These are phyloP conservation scores for Gracilaria caudata DNA, from an alignment of 23 red algal genomes.

Conservation along the genomic window DNA sequence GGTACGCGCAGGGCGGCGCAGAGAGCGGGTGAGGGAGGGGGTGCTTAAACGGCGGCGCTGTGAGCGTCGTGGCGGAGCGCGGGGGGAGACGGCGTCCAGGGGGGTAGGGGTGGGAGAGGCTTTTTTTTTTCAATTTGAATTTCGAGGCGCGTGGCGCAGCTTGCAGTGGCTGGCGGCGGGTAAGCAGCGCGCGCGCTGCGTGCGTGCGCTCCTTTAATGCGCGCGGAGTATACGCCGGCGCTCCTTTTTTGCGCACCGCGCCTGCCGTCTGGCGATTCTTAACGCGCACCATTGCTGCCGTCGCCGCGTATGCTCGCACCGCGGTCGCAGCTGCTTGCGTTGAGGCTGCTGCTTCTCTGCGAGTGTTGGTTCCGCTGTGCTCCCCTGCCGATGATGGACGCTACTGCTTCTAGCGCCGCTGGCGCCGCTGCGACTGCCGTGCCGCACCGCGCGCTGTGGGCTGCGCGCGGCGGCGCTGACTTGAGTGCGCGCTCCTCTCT, in stretches of 20 bases:
- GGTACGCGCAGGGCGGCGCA: not conserved
- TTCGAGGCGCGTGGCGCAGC: too few relatives aligned
- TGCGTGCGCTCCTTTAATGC: not conserved
- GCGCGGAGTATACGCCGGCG: not conserved
- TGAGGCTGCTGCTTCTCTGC: not conserved
- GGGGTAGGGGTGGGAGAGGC: too few relatives aligned
- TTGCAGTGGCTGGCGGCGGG: not conserved
- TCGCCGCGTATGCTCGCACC: not conserved
- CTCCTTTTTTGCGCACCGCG: not conserved
- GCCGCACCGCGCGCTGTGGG: not conserved
- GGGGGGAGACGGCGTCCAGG: too few relatives aligned
- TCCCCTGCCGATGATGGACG: not conserved
- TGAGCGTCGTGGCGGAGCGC: too few relatives aligned
- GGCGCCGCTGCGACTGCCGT: not conserved
- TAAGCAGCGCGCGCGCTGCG: not conserved
- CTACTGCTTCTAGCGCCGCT: not conserved
- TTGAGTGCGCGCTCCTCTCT: not conserved
- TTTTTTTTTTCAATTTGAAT: too few relatives aligned
- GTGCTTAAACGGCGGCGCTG: too few relatives aligned
- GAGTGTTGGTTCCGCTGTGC: not conserved
- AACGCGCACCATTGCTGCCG: not conserved
- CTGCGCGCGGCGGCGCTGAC: not conserved
- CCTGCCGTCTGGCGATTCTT: not conserved
- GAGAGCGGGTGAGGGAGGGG: not conserved
- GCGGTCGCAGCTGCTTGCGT: conserved; percentile 1